Base-by-base conservation (phyloP, 1,139 yeast genomes). In the Hyphopichia fennica region DNA sequence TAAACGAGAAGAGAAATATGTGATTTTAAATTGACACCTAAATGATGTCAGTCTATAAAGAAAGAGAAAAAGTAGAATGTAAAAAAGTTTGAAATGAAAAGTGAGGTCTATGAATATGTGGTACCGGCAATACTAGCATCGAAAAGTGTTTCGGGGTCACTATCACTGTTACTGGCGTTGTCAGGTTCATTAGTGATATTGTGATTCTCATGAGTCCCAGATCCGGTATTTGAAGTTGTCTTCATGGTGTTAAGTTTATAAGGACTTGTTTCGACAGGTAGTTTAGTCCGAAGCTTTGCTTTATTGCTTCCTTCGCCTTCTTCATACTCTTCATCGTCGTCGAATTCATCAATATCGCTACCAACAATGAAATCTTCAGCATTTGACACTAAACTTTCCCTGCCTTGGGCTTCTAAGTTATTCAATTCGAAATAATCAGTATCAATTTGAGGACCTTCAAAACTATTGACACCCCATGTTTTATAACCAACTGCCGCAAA, bases 401-500 rank as follows among this genome's bases (percentile, higher is more conserved):
- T 35, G 17, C 39, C 43, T 14, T 45, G 49, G 22, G 57, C 46
- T 39, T 60, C 59, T 23, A 65, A 44, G 44, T 63, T 66, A 44
- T 68, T 63, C 19, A 72, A 57, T 45, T 71, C 77, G 45, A 72
- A 67, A 48, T 73, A 63, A 22, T 77, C 81, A 13, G 73, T 67
- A 50, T 81, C 87, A 7, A 82, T 72, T 39, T 77, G 65, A 0
- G 93, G 93, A 0, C 90, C 87, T 34, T 73, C 77, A 62, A 85
- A 85, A 45, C 77, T 71, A 10, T 65, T 50, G 35, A 63, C 65
- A 0, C 93, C 93, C 87, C 88, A 84, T 9, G 65, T 55, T 39
- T 66, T 63, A 60, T 79, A 85, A 3, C 83, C 69, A 1, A 76
- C 42, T 1, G 80, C 65, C 2, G 84, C 79, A 31, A 77, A 54